Evolutionary conservation across 2,329 filamentous ascomycete species (phyloP).

Genomic region (Cladosporium halotolerans): DNA sequence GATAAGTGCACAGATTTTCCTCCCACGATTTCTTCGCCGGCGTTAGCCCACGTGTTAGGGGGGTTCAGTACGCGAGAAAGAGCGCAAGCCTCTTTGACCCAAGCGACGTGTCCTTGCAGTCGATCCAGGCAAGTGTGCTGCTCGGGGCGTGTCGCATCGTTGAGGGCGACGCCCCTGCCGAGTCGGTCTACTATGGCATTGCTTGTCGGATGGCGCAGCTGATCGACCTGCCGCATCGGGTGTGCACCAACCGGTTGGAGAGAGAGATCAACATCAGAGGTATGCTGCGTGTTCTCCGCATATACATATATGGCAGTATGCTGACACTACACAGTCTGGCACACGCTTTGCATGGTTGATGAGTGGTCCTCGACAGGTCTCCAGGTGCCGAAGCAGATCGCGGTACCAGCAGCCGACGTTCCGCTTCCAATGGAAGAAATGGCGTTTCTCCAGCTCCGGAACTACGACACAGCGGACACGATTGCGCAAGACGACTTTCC

Average conservation of each 20-base stretch:
- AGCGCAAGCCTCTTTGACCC: constrained; percentile 10
- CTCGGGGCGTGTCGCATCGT: constrained; percentile 3
- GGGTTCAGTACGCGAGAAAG: background rate
- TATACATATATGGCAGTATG: background rate
- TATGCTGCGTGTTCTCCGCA: background rate
- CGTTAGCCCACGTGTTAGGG: background rate
- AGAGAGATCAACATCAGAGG: constrained; percentile 9
- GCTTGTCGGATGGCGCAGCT: constrained; percentile 7
- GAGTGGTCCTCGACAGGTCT: constrained; percentile 9
- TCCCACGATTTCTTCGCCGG: constrained; percentile 7
- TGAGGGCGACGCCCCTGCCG: constrained; percentile 2
- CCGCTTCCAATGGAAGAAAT: constrained; percentile 10
- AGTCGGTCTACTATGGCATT: constrained; percentile 8
- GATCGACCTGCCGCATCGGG: constrained; percentile 1
- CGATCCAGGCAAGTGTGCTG: constrained; percentile 7
- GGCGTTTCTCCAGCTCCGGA: background rate
- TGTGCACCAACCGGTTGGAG: background rate
- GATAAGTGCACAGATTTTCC: background rate
- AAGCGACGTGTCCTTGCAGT: constrained; percentile 5
- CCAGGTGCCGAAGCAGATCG: constrained; percentile 8
- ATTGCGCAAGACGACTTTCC: constrained; percentile 3
- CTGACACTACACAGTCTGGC: constrained; percentile 2
- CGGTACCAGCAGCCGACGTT: background rate
- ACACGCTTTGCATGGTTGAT: constrained; percentile 6
- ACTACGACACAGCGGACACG: background rate